Evolutionary conservation across 1,284 basidiomycete species (phyloP).

Genomic region (Leccinum fuscescens): DNA sequence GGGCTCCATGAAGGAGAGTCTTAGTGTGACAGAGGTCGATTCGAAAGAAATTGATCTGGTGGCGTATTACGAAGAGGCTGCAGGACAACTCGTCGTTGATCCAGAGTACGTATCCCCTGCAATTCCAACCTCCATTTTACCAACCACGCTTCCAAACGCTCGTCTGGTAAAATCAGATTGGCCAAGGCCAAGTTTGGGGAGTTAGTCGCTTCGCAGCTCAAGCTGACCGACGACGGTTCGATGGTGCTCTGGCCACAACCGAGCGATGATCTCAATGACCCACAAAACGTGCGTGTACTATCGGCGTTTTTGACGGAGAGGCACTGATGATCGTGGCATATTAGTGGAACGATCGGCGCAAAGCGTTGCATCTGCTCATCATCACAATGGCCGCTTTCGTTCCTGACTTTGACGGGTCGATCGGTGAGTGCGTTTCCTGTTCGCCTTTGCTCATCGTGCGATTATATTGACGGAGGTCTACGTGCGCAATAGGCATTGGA

Average conservation of each 20-base stretch:
- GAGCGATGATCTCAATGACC: slow-evolving; percentile 49
- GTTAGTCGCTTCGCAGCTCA: slow-evolving; percentile 43
- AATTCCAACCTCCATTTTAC: neutral
- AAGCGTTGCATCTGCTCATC: slow-evolving; percentile 46
- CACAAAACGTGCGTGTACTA: slow-evolving; percentile 46
- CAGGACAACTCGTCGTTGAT: slow-evolving; percentile 61
- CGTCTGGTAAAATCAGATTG: slow-evolving; percentile 38
- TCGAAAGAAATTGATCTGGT: slow-evolving; percentile 40
- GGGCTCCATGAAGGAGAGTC: slow-evolving; percentile 1
- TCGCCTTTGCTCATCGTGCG: neutral
- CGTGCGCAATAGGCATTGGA: slow-evolving; percentile 42
- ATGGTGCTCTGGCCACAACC: slow-evolving; percentile 59
- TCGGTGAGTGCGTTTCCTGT: slow-evolving; percentile 34
- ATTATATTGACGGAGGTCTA: neutral
- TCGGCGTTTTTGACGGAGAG: neutral
- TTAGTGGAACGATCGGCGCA: slow-evolving; percentile 45
- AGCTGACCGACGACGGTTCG: slow-evolving; percentile 46
- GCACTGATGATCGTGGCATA: neutral
- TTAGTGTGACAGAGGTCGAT: neutral
- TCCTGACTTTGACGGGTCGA: slow-evolving; percentile 54
- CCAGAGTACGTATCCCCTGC: slow-evolving; percentile 44
- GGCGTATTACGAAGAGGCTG: slow-evolving; percentile 53
- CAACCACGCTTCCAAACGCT: neutral
- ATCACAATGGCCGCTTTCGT: slow-evolving; percentile 51
- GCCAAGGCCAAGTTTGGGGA: slow-evolving; percentile 53